A percentile compares a stretch with the other conserved stretches of the same genome.
These are phyloP conservation scores for Sclerotinia minor DNA, from an alignment of 2,329 filamentous ascomycete species.

Conservation along the genomic window DNA sequence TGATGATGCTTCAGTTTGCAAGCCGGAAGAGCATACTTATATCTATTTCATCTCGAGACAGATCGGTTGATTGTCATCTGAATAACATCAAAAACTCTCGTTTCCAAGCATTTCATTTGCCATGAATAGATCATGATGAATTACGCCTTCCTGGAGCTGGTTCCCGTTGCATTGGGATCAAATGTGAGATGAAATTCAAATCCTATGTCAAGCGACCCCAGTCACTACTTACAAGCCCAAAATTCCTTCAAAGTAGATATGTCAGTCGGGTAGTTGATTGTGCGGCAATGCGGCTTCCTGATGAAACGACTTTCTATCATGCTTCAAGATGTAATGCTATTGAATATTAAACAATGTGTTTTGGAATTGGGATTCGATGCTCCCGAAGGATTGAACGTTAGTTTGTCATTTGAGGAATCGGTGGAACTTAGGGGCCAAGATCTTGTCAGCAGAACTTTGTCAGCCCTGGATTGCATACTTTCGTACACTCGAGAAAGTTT, in stretches of 20 bases:
- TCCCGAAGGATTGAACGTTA: slow-evolving; percentile 15
- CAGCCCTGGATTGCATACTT: neutral
- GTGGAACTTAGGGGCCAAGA: neutral
- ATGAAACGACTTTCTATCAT: neutral
- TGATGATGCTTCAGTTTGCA: slow-evolving; percentile 12
- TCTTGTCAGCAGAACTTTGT: slow-evolving; percentile 2
- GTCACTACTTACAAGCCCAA: neutral
- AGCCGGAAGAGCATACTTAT: slow-evolving; percentile 16
- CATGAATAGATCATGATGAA: slow-evolving; percentile 20
- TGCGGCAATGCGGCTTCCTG: slow-evolving; percentile 1
- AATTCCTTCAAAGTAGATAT: slow-evolving; percentile 7
- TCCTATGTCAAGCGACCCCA: slow-evolving; percentile 20
- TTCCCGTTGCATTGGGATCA: slow-evolving; percentile 16
- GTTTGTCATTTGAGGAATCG: neutral
- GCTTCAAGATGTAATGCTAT: neutral
- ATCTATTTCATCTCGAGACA: slow-evolving; percentile 1
- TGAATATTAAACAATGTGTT: neutral
- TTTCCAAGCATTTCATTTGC: neutral
- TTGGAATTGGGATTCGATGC: neutral
- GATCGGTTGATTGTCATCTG: neutral
- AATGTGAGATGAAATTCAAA: slow-evolving; percentile 10
- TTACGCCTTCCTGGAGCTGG: slow-evolving; percentile 15
- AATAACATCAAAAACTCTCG: neutral
- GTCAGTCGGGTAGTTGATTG: neutral
- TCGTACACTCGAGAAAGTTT: neutral